phyloP scores from a whole-genome alignment of 2,329 filamentous ascomycete genomes.

The Niveomyces coronatus region DNA sequence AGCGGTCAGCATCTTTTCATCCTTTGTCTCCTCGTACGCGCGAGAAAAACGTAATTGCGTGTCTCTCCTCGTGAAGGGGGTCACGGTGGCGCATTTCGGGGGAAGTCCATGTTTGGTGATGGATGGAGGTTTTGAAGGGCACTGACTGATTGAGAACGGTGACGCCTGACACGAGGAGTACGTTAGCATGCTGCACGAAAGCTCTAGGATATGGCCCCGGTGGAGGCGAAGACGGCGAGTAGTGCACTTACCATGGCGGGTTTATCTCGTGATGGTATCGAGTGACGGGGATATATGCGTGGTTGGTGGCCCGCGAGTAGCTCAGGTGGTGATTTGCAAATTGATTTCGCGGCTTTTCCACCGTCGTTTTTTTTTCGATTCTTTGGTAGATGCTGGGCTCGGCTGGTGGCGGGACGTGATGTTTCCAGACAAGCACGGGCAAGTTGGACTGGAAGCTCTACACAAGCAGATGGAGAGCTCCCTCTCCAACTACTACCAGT shows the following conservation, averaged over 20 bases:
- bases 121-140: conserved; percentile 3
- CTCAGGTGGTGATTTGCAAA: no score
- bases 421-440: not conserved
- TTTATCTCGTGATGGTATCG: conserved; percentile 16
- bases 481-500: not conserved
- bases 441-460: no score
- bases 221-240: not conserved
- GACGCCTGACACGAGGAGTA: conserved; percentile 51
- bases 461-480: no score
- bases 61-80: no score
- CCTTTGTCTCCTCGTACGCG: no score
- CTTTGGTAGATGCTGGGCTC: no score
- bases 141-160: conserved; percentile 89
- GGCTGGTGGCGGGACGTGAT: not conserved
- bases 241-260: conserved; percentile 16
- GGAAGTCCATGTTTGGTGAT: conserved; percentile 1
- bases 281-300: conserved; percentile 16
- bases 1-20: no score
- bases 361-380: no score
- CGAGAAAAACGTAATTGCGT: no score
- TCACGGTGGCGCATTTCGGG: not conserved
- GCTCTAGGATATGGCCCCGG: no score
- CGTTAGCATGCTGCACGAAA: conserved; percentile 22
- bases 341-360: no score
- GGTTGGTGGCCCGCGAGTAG: no score